A percentile compares a stretch with the other conserved stretches of the same genome.
phyloP scores from a whole-genome alignment of 768 basidiomycete species.

The Tylopilus plumbeoviolaceoides region DNA sequence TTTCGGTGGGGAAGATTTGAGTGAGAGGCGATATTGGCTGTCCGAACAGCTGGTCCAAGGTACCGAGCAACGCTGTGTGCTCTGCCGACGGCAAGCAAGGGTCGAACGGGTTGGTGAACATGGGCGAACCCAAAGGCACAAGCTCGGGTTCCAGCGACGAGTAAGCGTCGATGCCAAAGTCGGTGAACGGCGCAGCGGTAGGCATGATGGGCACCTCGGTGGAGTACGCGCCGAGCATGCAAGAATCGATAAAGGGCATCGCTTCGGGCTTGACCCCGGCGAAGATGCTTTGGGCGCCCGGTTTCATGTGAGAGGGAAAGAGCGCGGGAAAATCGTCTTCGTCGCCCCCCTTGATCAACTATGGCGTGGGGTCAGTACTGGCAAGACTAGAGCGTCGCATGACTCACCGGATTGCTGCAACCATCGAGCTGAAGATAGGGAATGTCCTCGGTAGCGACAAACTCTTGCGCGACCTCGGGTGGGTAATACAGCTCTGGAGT shows the following conservation, averaged over 20 bases:
- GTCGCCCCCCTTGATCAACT: conserved; percentile 7
- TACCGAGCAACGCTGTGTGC: conserved; percentile 13
- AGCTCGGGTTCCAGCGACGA: conserved; percentile 1
- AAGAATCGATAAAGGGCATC: conserved; percentile 24
- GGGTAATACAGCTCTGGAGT: conserved; percentile 23
- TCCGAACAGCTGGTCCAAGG: conserved; percentile 31
- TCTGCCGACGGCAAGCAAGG: neutral
- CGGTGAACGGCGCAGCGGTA: conserved; percentile 5
- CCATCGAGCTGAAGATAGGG: conserved; percentile 32
- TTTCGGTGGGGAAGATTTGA: conserved; percentile 2
- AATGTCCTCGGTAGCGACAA: conserved; percentile 35
- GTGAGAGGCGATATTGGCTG: conserved; percentile 27
- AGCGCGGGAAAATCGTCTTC: neutral
- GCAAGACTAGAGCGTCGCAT: neutral
- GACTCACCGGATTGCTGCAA: conserved; percentile 18
- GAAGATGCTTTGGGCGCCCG: conserved; percentile 21
- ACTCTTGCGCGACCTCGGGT: conserved; percentile 11
- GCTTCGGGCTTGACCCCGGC: conserved; percentile 32
- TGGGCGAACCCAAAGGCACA: conserved; percentile 22
- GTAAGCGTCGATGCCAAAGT: conserved; percentile 12
- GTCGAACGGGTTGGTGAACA: conserved; percentile 32
- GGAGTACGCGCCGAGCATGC: conserved; percentile 20
- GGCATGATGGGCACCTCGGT: neutral
- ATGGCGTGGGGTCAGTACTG: conserved; percentile 7
- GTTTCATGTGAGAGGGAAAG: conserved; percentile 21